Evolutionary conservation across 176 grass and related monocot genomes (phyloP).

Genomic region (Carex cristatella): DNA sequence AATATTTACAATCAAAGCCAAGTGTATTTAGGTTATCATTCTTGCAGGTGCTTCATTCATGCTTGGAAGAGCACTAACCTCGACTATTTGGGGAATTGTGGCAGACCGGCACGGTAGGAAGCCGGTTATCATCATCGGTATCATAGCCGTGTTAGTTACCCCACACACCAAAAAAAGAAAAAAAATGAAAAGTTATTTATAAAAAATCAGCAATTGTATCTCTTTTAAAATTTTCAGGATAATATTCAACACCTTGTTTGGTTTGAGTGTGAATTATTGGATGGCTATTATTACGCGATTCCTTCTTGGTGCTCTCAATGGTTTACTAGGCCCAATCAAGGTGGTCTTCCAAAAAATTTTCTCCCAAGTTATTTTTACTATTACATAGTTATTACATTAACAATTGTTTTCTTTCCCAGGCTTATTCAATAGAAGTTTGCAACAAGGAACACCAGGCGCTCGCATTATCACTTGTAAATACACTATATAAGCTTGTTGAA

Average conservation of each 20-base stretch:
- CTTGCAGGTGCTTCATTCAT: slow-evolving; percentile 83
- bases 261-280: slow-evolving; percentile 45
- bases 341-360: slow-evolving; percentile 13
- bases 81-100: slow-evolving; percentile 66
- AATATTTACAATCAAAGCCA: no score
- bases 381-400: not conserved
- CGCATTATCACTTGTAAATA: slow-evolving; percentile 56
- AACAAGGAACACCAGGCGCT: slow-evolving; percentile 46
- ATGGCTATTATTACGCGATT: slow-evolving; percentile 61
- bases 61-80: slow-evolving; percentile 89
- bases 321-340: slow-evolving; percentile 64
- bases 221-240: slow-evolving; percentile 25
- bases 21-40: not conserved
- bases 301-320: slow-evolving; percentile 60
- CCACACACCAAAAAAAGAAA: not conserved
- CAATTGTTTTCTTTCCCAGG: slow-evolving; percentile 25
- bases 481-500: not conserved
- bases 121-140: slow-evolving; percentile 65
- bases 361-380: not conserved
- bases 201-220: not conserved
- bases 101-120: slow-evolving; percentile 87
- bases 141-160: slow-evolving; percentile 80
- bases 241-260: slow-evolving; percentile 63
- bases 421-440: slow-evolving; percentile 68
- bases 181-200: not conserved